phyloP scores from a whole-genome alignment of 2,329 filamentous ascomycete genomes.

The Acephala macrosclerotiorum region DNA sequence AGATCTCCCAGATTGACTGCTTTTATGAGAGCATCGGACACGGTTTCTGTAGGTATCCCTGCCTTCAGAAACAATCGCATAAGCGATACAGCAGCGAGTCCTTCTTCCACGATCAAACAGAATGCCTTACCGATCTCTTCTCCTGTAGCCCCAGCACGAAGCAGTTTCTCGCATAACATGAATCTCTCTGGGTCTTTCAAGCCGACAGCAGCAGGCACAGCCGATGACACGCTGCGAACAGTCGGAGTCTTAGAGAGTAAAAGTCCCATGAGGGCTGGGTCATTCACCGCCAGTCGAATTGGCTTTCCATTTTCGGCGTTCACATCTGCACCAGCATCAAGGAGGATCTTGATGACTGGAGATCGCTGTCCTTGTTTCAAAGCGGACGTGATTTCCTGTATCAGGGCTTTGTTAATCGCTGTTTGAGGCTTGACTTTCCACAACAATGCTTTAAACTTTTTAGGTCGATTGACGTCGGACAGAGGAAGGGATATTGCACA shows the following conservation, averaged over 20 bases:
- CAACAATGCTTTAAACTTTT: slow-evolving; percentile 58
- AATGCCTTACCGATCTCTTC: slow-evolving; percentile 26
- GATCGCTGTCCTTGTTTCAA: slow-evolving; percentile 51
- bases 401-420: slow-evolving; percentile 54
- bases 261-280: slow-evolving; percentile 55
- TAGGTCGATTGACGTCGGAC: slow-evolving; percentile 18
- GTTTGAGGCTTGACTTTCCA: slow-evolving; percentile 52
- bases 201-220: slow-evolving; percentile 20
- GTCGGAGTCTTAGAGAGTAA: slow-evolving; percentile 53
- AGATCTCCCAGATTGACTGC: slow-evolving; percentile 21
- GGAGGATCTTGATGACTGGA: slow-evolving; percentile 53
- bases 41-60: slow-evolving; percentile 7
- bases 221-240: slow-evolving; percentile 44
- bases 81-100: slow-evolving; percentile 9
- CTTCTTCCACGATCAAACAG: slow-evolving; percentile 20
- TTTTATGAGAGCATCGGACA: slow-evolving; percentile 27
- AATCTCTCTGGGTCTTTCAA: slow-evolving; percentile 21
- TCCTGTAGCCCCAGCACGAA: slow-evolving; percentile 26
- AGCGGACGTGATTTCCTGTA: slow-evolving; percentile 58
- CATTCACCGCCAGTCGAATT: slow-evolving; percentile 58
- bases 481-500: slow-evolving; percentile 25
- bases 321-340: slow-evolving; percentile 61
- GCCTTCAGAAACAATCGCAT: slow-evolving; percentile 23
- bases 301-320: slow-evolving; percentile 60
- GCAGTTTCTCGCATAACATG: slow-evolving; percentile 28